Base-by-base conservation (phyloP, 1,139 yeast genomes). In the Arxiozyma slooffiae region DNA sequence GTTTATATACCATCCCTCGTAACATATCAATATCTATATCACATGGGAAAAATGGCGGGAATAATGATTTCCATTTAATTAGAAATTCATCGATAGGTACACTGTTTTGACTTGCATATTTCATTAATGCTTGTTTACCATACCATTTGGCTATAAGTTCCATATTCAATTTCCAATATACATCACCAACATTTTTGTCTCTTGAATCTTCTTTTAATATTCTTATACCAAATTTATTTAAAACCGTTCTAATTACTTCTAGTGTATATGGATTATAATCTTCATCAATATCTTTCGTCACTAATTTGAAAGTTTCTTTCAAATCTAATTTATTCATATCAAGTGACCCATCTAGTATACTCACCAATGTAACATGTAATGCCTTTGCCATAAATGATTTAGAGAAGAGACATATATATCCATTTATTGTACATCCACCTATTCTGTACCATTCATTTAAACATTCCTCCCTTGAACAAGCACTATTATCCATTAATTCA, bases 41-140 rank as follows among this genome's bases (percentile, higher is more conserved):
- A 41, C 79, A 75, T 44, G 74, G 77, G 62, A 78, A 78, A 59
- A 79, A 80, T 3, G 82, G 78, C 1, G 95, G 95, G 44, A 86
- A 71, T 7, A 76, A 70, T 0, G 80, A 71, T 58, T 80, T 80
- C 87, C 95, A 83, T 50, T 71, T 72, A 50, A 79, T 73, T 47
- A 79, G 67, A 57, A 82, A 79, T 54, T 79, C 85, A 47, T 74
- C 74, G 1, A 63, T 59, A n/a, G 65, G 58, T 20, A 69, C 57
- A 9, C 70, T 57, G 22, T 57, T 59, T 3, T 55, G 50, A 3
- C 62, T 53, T 16, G 70, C 74, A 56, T 61, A 68, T 53, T 60
- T 67, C 56, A 62, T 69, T 48, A 86, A 69, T 0, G 81, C 71
- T 50, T 74, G 71, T 2, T 77, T 64, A 1, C 90, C 94, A 60